Base-by-base conservation (phyloP, 805 yeast genomes). In the Myxozyma neotropica region DNA sequence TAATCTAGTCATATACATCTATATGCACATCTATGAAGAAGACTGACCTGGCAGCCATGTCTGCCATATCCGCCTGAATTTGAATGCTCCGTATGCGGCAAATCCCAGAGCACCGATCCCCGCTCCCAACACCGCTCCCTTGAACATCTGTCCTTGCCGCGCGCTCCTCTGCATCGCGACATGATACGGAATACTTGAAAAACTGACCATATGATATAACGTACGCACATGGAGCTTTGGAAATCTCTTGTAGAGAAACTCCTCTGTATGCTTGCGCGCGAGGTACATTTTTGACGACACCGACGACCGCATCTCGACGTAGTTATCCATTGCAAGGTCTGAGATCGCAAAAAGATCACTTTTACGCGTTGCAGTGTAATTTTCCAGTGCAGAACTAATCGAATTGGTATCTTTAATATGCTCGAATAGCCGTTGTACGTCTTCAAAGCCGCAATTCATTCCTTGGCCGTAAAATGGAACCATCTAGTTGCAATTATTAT, bases 401-500 rank as follows among this genome's bases (percentile, higher is more conserved):
- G 53, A 26, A 33, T 50, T 53, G 23, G 49, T 52, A 1, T 69
- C 69, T 29, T 84, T 75, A 58, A 81, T 75, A 21, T 71, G 75
- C 2, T 73, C 59, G 75, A 87, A 75, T 53, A 92, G 74, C 1
- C 85, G 83, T 58, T 84, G 77, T 23, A 92, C 92, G 68, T 93
- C 97, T 73, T 92, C 97, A 72, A 92, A 87, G 1, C 97, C 97
- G 71, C 96, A 89, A 72, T 92, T 92, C 93, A 92, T 87, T 4
- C 97, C 97, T 72, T 92, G 97, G 8, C 97, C 97, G 70, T 91
- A 92, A 72, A 92, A 92, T n/a, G 97, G 97, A 4, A 92, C 97
- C 96, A 91, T 92, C 29, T 60, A 43, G 27, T 3, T 27, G 17
- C 8, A 33, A 19, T 19, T 31, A 10, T 6, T 26, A 31, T 13